Evolutionary conservation across 1,139 yeast genomes (phyloP).

Genomic region (Blastobotrys persicus): DNA sequence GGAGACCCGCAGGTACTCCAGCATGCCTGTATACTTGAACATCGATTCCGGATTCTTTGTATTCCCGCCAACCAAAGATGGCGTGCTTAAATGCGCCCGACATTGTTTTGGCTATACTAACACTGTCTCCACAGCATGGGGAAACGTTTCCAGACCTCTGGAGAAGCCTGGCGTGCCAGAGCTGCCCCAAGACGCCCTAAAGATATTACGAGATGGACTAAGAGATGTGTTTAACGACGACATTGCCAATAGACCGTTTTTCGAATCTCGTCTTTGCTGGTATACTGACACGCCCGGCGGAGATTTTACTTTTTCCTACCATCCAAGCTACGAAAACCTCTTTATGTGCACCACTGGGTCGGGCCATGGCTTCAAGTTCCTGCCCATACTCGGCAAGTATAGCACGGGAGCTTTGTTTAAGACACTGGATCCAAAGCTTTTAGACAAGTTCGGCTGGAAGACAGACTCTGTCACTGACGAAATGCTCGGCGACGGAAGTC

Average conservation of each 20-base stretch:
- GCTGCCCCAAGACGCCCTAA: neutral
- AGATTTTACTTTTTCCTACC: constrained; percentile 44
- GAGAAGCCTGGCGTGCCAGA: constrained; percentile 36
- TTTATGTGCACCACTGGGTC: constrained; percentile 48
- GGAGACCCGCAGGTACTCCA: constrained; percentile 38
- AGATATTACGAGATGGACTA: constrained; percentile 23
- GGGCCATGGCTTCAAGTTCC: constrained; percentile 37
- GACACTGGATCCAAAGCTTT: neutral
- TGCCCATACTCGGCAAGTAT: constrained; percentile 19
- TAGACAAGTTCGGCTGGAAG: constrained; percentile 1
- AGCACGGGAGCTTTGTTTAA: neutral
- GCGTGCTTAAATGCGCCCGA: constrained; percentile 40
- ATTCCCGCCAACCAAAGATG: constrained; percentile 45
- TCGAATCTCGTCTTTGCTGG: constrained; percentile 42
- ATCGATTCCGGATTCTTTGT: constrained; percentile 46
- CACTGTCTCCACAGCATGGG: constrained; percentile 25
- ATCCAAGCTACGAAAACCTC: constrained; percentile 41
- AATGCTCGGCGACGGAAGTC: neutral
- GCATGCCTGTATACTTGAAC: constrained; percentile 44
- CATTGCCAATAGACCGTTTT: constrained; percentile 36
- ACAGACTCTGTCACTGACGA: neutral
- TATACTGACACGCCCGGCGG: constrained; percentile 46
- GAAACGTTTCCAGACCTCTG: constrained; percentile 36
- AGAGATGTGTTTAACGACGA: constrained; percentile 32
- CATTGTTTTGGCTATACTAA: constrained; percentile 40